Evolutionary conservation across 176 grass and related monocot genomes (phyloP).

Genomic region (Dactylis glomerata): DNA sequence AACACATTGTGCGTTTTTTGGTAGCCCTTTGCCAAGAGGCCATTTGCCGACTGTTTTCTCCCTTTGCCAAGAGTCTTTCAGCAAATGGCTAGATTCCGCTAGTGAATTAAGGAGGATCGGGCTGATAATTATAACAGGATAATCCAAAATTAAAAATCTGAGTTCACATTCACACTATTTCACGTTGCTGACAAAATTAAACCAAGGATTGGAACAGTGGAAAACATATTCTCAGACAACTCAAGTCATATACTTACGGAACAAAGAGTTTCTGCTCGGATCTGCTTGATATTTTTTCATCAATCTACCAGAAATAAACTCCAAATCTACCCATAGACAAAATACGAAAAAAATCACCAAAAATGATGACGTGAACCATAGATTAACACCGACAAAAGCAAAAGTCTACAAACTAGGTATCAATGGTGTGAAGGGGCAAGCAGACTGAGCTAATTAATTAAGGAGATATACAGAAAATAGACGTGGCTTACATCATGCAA

Average conservation of each 20-base stretch:
- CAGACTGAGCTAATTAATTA: background rate
- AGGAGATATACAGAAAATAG: background rate
- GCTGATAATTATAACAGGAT: background rate
- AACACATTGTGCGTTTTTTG: too few species aligned
- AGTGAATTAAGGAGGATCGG: background rate
- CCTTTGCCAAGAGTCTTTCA: too few species aligned
- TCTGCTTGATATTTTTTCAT: background rate
- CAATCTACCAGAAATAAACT: background rate
- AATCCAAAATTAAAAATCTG: background rate
- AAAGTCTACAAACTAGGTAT: background rate
- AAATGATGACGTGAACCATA: background rate
- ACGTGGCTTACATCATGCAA: slow-evolving; percentile 28
- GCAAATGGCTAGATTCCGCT: too few species aligned
- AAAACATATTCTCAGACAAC: background rate
- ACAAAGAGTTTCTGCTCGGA: background rate
- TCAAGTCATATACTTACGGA: background rate
- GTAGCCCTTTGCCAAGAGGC: too few species aligned
- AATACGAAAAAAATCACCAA: background rate
- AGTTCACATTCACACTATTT: background rate
- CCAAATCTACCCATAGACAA: background rate
- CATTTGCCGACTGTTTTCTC: too few species aligned
- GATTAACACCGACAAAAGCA: background rate
- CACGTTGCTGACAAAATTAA: background rate
- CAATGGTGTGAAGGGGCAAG: background rate
- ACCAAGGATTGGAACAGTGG: background rate